Percentiles rank a stretch among this genome's conserved stretches.
phyloP scores from a whole-genome alignment of 495 filamentous ascomycete species.

The Poronia punctata region DNA sequence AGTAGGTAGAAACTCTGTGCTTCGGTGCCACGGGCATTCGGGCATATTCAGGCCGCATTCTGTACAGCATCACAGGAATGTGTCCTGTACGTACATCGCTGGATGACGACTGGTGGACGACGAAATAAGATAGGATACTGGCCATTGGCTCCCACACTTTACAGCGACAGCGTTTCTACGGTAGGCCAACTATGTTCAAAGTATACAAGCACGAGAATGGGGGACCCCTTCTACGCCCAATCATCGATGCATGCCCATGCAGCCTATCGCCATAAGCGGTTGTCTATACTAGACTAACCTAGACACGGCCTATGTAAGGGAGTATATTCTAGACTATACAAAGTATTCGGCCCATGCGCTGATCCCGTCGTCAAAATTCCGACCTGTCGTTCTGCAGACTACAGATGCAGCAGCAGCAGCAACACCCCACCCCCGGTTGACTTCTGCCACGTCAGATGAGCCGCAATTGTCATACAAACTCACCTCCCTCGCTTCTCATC shows the following conservation, averaged over 20 bases:
- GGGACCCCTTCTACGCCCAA: background rate
- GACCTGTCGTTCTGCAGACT: background rate
- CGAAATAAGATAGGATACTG: no score
- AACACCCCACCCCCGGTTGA: slow-evolving; percentile 20
- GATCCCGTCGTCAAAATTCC: background rate
- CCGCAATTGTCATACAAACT: slow-evolving; percentile 1
- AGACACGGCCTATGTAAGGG: background rate
- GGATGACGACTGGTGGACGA: no score
- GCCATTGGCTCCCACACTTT: no score
- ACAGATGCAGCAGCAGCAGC: no score
- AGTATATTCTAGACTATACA: no score
- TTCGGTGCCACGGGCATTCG: no score
- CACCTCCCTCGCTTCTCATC: background rate
- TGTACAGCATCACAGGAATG: no score
- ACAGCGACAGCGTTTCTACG: no score
- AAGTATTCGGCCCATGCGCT: background rate
- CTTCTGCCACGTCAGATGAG: slow-evolving; percentile 27
- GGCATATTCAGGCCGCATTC: no score
- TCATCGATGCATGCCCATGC: slow-evolving; percentile 4
- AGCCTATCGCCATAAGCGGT: background rate
- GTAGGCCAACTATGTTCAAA: no score
- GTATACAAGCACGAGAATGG: background rate
- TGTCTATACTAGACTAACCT: background rate
- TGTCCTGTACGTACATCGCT: no score
- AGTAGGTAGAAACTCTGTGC: no score